These are phyloP conservation scores for Epicoccum nigrum DNA, from an alignment of 2,329 filamentous ascomycete species.

Conservation along the genomic window DNA sequence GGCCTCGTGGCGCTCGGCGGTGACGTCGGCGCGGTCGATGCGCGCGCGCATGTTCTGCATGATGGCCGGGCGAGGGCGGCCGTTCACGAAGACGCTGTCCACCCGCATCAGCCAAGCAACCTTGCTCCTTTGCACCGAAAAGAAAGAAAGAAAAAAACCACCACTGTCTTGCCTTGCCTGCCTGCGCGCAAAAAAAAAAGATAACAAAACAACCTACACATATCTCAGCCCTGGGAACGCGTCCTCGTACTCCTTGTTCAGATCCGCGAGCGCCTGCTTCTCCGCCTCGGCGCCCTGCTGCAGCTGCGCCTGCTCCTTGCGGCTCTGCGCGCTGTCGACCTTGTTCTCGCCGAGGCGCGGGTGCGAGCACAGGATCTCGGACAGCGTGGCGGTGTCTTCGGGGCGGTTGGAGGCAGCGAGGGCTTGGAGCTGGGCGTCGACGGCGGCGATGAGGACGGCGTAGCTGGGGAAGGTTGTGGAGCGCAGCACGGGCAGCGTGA, in stretches of 20 bases:
- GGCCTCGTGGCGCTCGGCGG: conserved; percentile 72
- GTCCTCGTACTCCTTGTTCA: conserved; percentile 83
- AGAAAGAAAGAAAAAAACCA: too few relatives aligned
- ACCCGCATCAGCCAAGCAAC: too few relatives aligned
- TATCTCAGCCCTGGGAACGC: conserved; percentile 82
- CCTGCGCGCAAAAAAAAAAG: not conserved
- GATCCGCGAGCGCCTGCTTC: conserved; percentile 59
- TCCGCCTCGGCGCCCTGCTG: conserved; percentile 60
- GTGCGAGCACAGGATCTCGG: conserved; percentile 78
- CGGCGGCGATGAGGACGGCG: conserved; percentile 68
- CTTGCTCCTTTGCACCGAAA: too few relatives aligned
- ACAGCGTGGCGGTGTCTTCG: conserved; percentile 64
- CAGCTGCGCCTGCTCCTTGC: conserved; percentile 81
- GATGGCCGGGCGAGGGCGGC: conserved; percentile 72
- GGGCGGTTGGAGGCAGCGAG: conserved; percentile 40
- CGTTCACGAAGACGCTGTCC: conserved; percentile 83
- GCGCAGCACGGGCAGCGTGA: conserved; percentile 72
- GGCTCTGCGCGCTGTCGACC: conserved; percentile 80
- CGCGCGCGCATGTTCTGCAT: conserved; percentile 81
- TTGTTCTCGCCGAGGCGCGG: conserved; percentile 82
- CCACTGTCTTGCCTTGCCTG: too few relatives aligned
- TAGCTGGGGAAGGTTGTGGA: conserved; percentile 70
- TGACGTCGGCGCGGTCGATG: conserved; percentile 71
- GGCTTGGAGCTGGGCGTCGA: conserved; percentile 66
- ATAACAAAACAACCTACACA: conserved; percentile 57